Evolutionary conservation across 129 eudicot genomes (phyloP), one percentile per base, ranked within the genome.

Genomic region (Tagetes patula): DNA sequence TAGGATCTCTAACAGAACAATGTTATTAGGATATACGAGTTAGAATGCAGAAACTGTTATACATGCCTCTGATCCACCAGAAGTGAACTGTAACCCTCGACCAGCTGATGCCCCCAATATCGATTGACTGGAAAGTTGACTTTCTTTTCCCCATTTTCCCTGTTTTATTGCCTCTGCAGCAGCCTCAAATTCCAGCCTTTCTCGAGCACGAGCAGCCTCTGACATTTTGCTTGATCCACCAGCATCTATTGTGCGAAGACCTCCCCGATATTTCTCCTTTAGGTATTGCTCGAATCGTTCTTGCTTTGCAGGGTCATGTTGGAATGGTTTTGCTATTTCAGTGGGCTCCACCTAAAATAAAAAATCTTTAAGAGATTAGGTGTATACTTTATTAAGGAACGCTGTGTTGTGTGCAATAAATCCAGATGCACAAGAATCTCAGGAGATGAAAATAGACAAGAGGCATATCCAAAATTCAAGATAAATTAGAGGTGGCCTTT

Each of bases 181-280:
- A 60, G 97, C 83, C 75, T 94, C 99, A 69, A 94, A 94, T 67
- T 90, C 97, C 73, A 94, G 82, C 78, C 96, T 80, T 77, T 94
- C 99, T 67, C 96, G 96, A 64, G 99, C 99, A 81, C 99, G 99
- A 68, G 85, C 93, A 63, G 89, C 78, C 83, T 94, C 99, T 9
- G 99, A 90, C 96, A 94, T 84, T 67, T 80, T 63, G 80, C 93
- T 88, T 33, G 97, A 75, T 71, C 92, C 96, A 42, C 93, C 91
- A 3, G 93, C 86, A 46, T 93, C 96, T 82, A 82, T 88, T 40
- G 86, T 75, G 53, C 99, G 93, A 67, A 94, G 96, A 47, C 99
- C 99, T 58, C 99, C 99, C 34, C 73, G 91, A 65, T 86, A 90
- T 80, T 89, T 94, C 82, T 90, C 97, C 81, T 90, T 94, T 69